phyloP scores from a whole-genome alignment of 2,329 filamentous ascomycete species.

The Trichoderma sp. region DNA sequence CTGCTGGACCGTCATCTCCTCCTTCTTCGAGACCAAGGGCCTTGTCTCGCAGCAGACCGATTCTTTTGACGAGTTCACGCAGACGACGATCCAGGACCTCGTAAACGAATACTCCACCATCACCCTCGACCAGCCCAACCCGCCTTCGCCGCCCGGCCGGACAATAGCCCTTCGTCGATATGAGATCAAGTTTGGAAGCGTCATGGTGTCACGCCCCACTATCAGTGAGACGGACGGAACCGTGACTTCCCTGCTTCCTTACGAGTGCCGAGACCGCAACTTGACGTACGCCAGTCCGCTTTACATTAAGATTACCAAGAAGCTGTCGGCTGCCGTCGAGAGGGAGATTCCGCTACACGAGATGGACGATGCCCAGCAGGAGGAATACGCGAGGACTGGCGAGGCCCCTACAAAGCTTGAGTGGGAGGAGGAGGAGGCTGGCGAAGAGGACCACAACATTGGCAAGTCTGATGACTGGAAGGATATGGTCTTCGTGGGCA shows the following conservation, averaged over 20 bases:
- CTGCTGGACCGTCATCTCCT: slow-evolving; percentile 96
- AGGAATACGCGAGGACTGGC: slow-evolving; percentile 56
- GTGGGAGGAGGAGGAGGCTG: slow-evolving; percentile 63
- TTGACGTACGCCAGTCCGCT: slow-evolving; percentile 92
- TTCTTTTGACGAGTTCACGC: slow-evolving; percentile 96
- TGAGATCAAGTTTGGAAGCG: slow-evolving; percentile 89
- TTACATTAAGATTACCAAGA: slow-evolving; percentile 85
- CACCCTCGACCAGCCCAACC: slow-evolving; percentile 90
- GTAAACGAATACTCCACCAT: slow-evolving; percentile 90
- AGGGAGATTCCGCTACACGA: slow-evolving; percentile 66
- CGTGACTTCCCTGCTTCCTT: slow-evolving; percentile 82
- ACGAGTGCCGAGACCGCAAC: slow-evolving; percentile 94
- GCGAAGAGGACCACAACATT: slow-evolving; percentile 51
- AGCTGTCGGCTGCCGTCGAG: slow-evolving; percentile 81
- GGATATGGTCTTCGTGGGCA: slow-evolving; percentile 86
- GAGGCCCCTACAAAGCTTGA: slow-evolving; percentile 60
- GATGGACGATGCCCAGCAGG: slow-evolving; percentile 66
- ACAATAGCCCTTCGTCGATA: slow-evolving; percentile 87
- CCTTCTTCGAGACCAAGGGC: slow-evolving; percentile 95
- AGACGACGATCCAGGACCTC: slow-evolving; percentile 90
- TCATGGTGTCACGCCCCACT: slow-evolving; percentile 85
- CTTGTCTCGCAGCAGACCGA: slow-evolving; percentile 97
- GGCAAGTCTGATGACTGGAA: slow-evolving; percentile 60
- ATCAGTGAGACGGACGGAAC: slow-evolving; percentile 92
- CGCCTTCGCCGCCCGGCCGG: slow-evolving; percentile 72